phyloP scores from a whole-genome alignment of 768 basidiomycete genomes.

The Podaxis carcinomalis region DNA sequence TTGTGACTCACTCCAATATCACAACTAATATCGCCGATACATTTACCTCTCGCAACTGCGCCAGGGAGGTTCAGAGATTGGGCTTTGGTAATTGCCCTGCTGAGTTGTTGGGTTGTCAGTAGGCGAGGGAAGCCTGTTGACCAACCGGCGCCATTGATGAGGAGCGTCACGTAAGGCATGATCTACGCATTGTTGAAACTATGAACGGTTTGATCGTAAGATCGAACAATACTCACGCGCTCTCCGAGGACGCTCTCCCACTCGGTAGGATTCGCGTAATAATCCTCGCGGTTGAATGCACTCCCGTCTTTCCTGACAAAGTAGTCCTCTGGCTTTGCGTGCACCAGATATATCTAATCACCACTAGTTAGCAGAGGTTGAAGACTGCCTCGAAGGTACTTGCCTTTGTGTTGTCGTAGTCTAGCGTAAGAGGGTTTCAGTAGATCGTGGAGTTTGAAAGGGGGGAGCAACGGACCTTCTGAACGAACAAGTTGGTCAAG shows the following conservation, averaged over 20 bases:
- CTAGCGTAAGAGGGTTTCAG: constrained; percentile 24
- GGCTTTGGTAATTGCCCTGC: constrained; percentile 43
- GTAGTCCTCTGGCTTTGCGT: constrained; percentile 67
- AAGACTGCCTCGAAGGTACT: not conserved
- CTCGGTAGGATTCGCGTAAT: constrained; percentile 65
- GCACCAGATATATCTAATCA: constrained; percentile 69
- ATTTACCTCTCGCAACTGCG: constrained; percentile 50
- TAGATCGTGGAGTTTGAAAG: not conserved
- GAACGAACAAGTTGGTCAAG: constrained; percentile 52
- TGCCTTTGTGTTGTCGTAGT: constrained; percentile 57
- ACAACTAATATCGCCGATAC: constrained; percentile 86
- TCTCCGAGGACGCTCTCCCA: constrained; percentile 68
- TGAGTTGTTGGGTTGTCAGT: constrained; percentile 65
- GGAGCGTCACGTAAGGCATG: constrained; percentile 79
- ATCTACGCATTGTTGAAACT: constrained; percentile 38
- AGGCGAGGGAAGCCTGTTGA: constrained; percentile 70
- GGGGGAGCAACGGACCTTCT: constrained; percentile 35
- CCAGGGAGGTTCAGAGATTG: constrained; percentile 33
- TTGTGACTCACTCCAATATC: constrained; percentile 58
- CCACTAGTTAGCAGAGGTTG: not conserved
- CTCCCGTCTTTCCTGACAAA: constrained; percentile 52
- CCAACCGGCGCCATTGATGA: constrained; percentile 90
- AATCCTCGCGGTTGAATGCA: constrained; percentile 59
- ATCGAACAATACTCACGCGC: constrained; percentile 38
- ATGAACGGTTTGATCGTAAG: not conserved